Evolutionary conservation across 352 stramenopile species (phyloP).

Genomic region (Phytopythium helicoides): DNA sequence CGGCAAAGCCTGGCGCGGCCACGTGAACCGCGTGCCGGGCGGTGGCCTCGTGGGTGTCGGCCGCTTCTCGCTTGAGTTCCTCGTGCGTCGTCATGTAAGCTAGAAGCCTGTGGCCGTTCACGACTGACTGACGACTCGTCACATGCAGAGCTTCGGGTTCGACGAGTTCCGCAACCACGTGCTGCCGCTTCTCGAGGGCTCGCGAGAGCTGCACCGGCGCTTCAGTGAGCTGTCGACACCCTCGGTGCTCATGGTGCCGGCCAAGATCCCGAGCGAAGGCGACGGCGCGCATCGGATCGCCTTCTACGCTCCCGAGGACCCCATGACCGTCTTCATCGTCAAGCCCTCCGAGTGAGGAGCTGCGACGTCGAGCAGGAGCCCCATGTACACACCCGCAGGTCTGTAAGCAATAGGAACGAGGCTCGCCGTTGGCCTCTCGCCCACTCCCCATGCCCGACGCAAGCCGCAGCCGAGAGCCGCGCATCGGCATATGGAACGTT

Average conservation of each 20-base stretch:
- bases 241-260: constrained; percentile 71
- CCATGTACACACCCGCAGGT: too few species aligned
- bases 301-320: constrained; percentile 55
- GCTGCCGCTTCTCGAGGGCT: constrained; percentile 55
- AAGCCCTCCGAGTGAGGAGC: not conserved
- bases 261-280: constrained; percentile 37
- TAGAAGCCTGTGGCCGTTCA: too few species aligned
- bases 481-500: too few species aligned
- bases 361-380: too few species aligned
- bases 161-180: constrained; percentile 75
- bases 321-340: constrained; percentile 71
- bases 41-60: constrained; percentile 65
- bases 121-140: not conserved
- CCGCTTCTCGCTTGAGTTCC: constrained; percentile 55
- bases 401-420: too few species aligned
- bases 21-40: constrained; percentile 67
- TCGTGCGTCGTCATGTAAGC: constrained; percentile 25
- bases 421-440: too few species aligned
- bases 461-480: too few species aligned
- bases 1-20: constrained; percentile 57
- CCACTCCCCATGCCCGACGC: too few species aligned
- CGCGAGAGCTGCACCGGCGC: constrained; percentile 43
- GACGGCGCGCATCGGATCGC: constrained; percentile 31
- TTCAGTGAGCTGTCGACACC: constrained; percentile 50
- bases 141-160: constrained; percentile 57